Conservation (phyloP, 139 green algal species). For the Pseudopediastrum boryanum region DNA sequence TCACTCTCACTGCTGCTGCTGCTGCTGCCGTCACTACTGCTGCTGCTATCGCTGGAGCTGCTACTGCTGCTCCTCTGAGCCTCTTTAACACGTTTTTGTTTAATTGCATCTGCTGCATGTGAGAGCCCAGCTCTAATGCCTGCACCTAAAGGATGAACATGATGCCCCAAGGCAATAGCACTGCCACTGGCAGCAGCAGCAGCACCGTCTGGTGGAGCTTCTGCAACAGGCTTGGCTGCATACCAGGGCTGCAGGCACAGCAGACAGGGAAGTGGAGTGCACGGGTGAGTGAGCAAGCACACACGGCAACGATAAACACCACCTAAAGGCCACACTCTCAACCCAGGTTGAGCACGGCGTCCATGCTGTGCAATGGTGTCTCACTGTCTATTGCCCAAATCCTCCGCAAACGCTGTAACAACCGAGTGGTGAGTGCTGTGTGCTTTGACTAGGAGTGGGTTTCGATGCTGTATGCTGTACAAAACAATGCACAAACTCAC, state of each 20-base stretch:
- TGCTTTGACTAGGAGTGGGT: too few relatives aligned
- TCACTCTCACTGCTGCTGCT: conserved; percentile 32
- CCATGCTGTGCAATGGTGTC: too few relatives aligned
- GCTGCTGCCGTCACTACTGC: conserved; percentile 1
- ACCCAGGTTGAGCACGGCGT: too few relatives aligned
- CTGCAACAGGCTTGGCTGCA: conserved; percentile 16
- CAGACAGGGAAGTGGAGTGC: background rate
- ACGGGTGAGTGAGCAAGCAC: too few relatives aligned
- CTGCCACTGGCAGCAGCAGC: background rate
- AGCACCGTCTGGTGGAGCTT: background rate
- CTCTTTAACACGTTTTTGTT: background rate
- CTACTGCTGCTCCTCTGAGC: background rate
- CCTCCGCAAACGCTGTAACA: too few relatives aligned
- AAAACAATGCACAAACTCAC: too few relatives aligned
- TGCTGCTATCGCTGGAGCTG: conserved; percentile 23
- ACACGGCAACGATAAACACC: too few relatives aligned
- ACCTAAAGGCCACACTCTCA: too few relatives aligned
- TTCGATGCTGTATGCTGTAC: too few relatives aligned
- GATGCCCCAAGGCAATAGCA: background rate
- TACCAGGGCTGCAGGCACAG: conserved; percentile 53
- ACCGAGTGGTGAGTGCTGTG: too few relatives aligned
- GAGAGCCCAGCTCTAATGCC: conserved; percentile 1
- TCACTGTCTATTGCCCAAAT: too few relatives aligned
- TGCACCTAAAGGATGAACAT: background rate
- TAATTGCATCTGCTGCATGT: conserved; percentile 3